phyloP scores from a whole-genome alignment of 768 basidiomycete species.

The Chlorophyllum brunneum region DNA sequence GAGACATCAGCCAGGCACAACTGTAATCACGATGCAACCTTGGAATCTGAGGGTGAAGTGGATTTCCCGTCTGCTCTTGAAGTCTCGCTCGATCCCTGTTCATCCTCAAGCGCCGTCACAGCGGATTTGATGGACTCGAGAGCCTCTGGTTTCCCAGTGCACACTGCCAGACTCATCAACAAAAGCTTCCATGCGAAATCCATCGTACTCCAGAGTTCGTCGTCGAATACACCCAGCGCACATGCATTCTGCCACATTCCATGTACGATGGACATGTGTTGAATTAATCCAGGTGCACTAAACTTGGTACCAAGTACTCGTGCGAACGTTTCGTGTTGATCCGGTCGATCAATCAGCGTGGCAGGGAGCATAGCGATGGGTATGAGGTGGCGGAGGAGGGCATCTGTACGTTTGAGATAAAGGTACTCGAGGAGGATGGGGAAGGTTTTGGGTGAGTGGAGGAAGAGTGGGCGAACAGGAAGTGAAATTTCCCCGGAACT shows the following conservation, averaged over 20 bases:
- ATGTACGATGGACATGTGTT: constrained; percentile 45
- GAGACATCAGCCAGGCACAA: too few species aligned
- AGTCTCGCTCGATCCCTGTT: not conserved
- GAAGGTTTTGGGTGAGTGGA: constrained; percentile 64
- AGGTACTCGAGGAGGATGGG: constrained; percentile 57
- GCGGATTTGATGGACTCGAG: constrained; percentile 7
- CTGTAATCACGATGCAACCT: too few species aligned
- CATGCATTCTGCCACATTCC: constrained; percentile 73
- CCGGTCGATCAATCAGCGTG: constrained; percentile 24
- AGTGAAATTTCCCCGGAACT: constrained; percentile 35
- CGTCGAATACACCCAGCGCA: constrained; percentile 65
- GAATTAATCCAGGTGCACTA: constrained; percentile 43
- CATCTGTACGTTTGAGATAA: constrained; percentile 55
- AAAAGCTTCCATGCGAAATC: constrained; percentile 67
- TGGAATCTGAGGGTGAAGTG: not conserved
- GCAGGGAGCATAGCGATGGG: constrained; percentile 28
- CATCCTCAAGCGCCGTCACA: not conserved
- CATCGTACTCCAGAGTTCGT: constrained; percentile 61
- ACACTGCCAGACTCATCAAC: constrained; percentile 53
- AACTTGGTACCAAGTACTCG: constrained; percentile 34
- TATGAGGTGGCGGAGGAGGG: constrained; percentile 48
- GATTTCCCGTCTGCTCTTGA: not conserved
- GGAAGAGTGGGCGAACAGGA: constrained; percentile 58
- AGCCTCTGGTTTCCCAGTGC: constrained; percentile 33
- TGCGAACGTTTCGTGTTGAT: constrained; percentile 24